These are phyloP conservation scores for Penicillium sp. DNA, from an alignment of 2,329 filamentous ascomycete genomes.

Conservation along the genomic window DNA sequence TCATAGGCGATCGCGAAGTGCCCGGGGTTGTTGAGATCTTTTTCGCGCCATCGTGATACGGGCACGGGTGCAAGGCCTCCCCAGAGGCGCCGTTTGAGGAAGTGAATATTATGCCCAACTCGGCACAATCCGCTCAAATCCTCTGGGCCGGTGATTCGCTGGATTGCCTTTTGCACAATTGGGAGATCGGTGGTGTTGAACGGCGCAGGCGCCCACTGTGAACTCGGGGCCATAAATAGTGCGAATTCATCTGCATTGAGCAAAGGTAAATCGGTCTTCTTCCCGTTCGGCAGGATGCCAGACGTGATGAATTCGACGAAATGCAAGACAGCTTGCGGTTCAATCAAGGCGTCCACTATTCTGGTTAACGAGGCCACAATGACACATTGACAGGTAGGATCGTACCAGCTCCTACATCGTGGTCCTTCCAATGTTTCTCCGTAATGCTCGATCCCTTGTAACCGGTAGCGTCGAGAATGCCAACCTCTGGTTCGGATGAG, in stretches of 20 bases:
- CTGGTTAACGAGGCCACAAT: background rate
- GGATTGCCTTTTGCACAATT: background rate
- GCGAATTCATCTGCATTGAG: slow-evolving; percentile 3
- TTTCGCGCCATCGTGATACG: slow-evolving; percentile 6
- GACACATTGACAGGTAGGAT: background rate
- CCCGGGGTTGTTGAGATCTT: slow-evolving; percentile 8
- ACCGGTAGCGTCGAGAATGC: background rate
- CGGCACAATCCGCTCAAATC: slow-evolving; percentile 1
- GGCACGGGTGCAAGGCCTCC: slow-evolving; percentile 7
- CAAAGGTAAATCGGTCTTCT: slow-evolving; percentile 7
- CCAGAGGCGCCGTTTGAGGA: slow-evolving; percentile 5
- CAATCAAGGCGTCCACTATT: slow-evolving; percentile 7
- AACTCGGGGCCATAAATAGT: slow-evolving; percentile 6
- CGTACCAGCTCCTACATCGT: slow-evolving; percentile 2
- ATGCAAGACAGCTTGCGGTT: slow-evolving; percentile 1
- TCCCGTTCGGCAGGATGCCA: slow-evolving; percentile 5
- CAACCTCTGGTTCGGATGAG: background rate
- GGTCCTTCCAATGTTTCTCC: slow-evolving; percentile 9
- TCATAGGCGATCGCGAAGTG: slow-evolving; percentile 7
- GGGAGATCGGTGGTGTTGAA: slow-evolving; percentile 4
- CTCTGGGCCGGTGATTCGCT: background rate
- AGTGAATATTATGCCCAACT: slow-evolving; percentile 6
- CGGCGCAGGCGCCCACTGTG: slow-evolving; percentile 9
- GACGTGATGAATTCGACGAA: slow-evolving; percentile 5
- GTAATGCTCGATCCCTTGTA: slow-evolving; percentile 3